A percentile compares a stretch with the other conserved stretches of the same genome.
Conservation (phyloP, 129 eudicot species). For the Tagetes patula region DNA sequence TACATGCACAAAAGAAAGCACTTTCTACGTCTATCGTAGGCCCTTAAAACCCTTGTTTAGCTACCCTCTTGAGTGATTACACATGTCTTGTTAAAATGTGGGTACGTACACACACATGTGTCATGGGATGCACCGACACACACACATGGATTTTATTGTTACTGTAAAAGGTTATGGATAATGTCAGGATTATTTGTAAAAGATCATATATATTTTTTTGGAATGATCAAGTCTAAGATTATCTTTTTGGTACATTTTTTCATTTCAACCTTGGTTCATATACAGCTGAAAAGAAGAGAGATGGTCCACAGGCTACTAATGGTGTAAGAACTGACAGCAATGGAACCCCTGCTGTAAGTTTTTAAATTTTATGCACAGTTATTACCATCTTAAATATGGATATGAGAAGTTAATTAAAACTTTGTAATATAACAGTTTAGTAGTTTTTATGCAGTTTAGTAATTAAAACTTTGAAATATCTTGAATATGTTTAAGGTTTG, state of each 20-base stretch:
- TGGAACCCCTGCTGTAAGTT: slow-evolving; percentile 89
- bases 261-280: slow-evolving; percentile 7
- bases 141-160: not conserved
- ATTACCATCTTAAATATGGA: not conserved
- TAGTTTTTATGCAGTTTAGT: not conserved
- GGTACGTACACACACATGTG: too few species aligned
- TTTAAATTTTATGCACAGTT: not conserved
- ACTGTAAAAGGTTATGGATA: too few species aligned
- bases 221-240: not conserved
- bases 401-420: not conserved
- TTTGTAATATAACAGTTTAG: not conserved
- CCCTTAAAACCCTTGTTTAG: too few species aligned
- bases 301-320: slow-evolving; percentile 64
- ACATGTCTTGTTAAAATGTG: too few species aligned
- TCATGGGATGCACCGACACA: too few species aligned
- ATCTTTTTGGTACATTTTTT: not conserved
- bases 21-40: too few species aligned
- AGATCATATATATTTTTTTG: not conserved
- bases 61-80: too few species aligned
- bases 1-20: too few species aligned
- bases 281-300: slow-evolving; percentile 83
- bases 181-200: not conserved
- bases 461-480: not conserved
- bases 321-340: slow-evolving; percentile 66
- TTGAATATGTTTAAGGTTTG: too few species aligned